These are phyloP conservation scores for Nitzschia sp. DNA, from an alignment of 108 stramenopile species.

Conservation along the genomic window DNA sequence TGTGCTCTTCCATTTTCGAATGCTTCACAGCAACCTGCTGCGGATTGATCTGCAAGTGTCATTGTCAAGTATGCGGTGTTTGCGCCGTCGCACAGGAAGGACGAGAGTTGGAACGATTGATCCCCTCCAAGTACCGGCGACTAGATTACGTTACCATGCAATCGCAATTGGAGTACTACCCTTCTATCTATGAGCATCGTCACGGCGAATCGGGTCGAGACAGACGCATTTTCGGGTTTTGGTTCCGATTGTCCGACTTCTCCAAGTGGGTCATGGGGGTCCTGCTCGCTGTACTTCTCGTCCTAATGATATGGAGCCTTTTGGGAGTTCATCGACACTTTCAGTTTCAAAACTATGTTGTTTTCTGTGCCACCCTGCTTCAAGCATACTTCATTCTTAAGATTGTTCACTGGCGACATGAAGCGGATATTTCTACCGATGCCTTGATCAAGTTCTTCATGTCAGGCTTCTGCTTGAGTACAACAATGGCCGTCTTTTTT, in stretches of 20 bases:
- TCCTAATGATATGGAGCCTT: slow-evolving; percentile 32
- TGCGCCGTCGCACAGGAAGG: slow-evolving; percentile 84
- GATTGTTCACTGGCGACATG: slow-evolving; percentile 59
- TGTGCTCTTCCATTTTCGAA: slow-evolving; percentile 46
- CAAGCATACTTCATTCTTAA: slow-evolving; percentile 58
- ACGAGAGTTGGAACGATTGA: slow-evolving; percentile 56
- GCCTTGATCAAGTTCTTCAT: slow-evolving; percentile 81
- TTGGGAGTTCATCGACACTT: slow-evolving; percentile 30
- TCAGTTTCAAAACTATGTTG: slow-evolving; percentile 26
- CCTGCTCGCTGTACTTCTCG: not conserved
- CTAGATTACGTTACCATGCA: slow-evolving; percentile 82
- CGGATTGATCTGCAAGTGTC: slow-evolving; percentile 39
- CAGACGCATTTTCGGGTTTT: not conserved
- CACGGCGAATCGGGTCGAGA: slow-evolving; percentile 2
- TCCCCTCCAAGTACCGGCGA: slow-evolving; percentile 51
- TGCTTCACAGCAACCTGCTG: slow-evolving; percentile 42
- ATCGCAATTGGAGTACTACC: slow-evolving; percentile 66
- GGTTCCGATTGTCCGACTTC: slow-evolving; percentile 32
- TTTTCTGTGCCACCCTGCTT: slow-evolving; percentile 55
- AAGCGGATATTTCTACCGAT: slow-evolving; percentile 67
- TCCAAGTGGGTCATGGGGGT: slow-evolving; percentile 18
- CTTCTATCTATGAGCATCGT: slow-evolving; percentile 39
- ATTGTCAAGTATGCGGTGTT: slow-evolving; percentile 67
- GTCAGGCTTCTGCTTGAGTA: slow-evolving; percentile 67
- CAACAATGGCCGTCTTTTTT: slow-evolving; percentile 62